Evolutionary conservation across 1,284 basidiomycete species (phyloP), one percentile per base, ranked within the genome.

Genomic region (Malassezia obtusa): DNA sequence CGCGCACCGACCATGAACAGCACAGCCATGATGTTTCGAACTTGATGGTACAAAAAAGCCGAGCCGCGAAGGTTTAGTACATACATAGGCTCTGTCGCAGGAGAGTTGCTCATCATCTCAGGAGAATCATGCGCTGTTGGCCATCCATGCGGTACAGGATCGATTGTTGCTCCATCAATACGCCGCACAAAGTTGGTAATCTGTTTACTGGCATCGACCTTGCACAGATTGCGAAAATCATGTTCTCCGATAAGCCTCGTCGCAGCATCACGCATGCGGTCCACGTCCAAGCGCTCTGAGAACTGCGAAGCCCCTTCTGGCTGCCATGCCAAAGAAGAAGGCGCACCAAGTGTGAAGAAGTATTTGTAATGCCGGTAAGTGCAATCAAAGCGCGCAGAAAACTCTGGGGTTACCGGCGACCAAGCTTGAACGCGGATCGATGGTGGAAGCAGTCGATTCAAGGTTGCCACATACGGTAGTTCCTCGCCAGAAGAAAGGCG

Each of bases 21-120:
- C 43, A 94, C 75, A 2, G 88, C 87, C 81, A 96, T 86, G 75
- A 96, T 95, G 73, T 95, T 89, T 37, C 92, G 81, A 11, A 98
- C 94, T 78, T 96, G 92, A 75, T 99, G 89, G 76, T 94, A 98
- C 37, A 98, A 77, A 73, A 95, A 95, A 0, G 90, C 91, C 0
- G 80, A 85, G 1, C 91, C 91, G 36, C 85, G 77, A 32, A 96
- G 82, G 73, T 96, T 87, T 63, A 96, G 80, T 24, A 91, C 87
- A 64, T 83, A 83, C 64, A 67, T 68, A 14, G 50, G 47, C 28
- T 49, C 46, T 24, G 19, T 19, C 22, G 49, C 28, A 9, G 28
- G 14, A 5, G 40, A 24, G 22, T 67, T 64, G 14, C 47, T 46
- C 32, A 24, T 15, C 15, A 21, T 9, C 10, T 31, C 48, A 2